These are phyloP conservation scores for Clitocybe nebularis DNA, from an alignment of 1,284 basidiomycete genomes.

Conservation along the genomic window DNA sequence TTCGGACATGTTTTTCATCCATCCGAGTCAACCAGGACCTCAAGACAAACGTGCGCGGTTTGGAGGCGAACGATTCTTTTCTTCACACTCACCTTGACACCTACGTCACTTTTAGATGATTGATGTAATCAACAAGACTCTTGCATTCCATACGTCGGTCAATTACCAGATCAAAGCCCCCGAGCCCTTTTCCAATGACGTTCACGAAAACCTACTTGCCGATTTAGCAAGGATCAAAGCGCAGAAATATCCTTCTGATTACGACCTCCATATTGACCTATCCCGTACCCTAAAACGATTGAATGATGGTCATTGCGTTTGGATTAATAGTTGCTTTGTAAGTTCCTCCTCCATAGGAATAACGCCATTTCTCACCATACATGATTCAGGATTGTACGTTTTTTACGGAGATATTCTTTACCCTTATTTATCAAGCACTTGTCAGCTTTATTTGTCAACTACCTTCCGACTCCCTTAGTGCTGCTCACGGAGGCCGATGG, in stretches of 20 bases:
- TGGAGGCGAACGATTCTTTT: too few species aligned
- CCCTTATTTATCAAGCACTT: background rate
- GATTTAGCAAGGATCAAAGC: conserved; percentile 48
- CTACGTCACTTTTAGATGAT: conserved; percentile 37
- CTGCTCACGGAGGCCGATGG: conserved; percentile 45
- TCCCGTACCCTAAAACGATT: conserved; percentile 52
- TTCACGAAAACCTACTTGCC: conserved; percentile 55
- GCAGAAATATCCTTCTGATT: conserved; percentile 46
- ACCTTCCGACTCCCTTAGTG: conserved; percentile 50
- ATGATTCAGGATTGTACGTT: conserved; percentile 40
- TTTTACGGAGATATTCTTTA: background rate
- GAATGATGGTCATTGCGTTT: conserved; percentile 45
- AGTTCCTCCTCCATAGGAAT: too few species aligned
- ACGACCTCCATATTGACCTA: conserved; percentile 53
- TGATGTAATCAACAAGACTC: conserved; percentile 54
- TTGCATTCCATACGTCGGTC: conserved; percentile 59
- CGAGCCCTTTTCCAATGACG: conserved; percentile 35
- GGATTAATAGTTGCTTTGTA: conserved; percentile 34
- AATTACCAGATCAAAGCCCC: conserved; percentile 49
- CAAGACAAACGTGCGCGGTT: conserved; percentile 36
- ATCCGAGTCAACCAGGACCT: conserved; percentile 30
- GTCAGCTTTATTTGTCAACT: conserved; percentile 46
- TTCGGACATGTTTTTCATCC: conserved; percentile 36
- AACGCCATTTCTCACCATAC: conserved; percentile 15
- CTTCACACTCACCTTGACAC: background rate